phyloP scores from a whole-genome alignment of 2,329 filamentous ascomycete species.

The Curvularia sp. region DNA sequence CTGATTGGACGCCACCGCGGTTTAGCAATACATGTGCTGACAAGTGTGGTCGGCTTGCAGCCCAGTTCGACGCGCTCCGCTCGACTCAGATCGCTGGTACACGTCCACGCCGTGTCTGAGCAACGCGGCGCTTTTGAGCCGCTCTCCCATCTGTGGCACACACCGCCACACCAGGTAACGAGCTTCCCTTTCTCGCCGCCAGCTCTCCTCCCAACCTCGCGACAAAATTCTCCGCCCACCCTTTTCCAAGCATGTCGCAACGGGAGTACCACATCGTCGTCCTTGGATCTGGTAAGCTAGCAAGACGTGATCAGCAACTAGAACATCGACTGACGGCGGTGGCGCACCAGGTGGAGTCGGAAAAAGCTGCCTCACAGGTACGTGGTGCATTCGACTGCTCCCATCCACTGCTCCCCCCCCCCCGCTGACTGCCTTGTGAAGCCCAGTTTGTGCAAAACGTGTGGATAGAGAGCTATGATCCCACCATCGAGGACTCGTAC shows the following conservation, averaged over 20 bases:
- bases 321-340: conserved; percentile 33
- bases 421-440: conserved; percentile 29
- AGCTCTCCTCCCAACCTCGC: conserved; percentile 15
- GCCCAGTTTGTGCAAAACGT: conserved; percentile 94
- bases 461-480: conserved; percentile 81
- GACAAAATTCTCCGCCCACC: conserved; percentile 15
- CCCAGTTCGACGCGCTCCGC: conserved; percentile 33
- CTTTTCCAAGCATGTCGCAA: conserved; percentile 46
- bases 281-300: conserved; percentile 50
- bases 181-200: conserved; percentile 21
- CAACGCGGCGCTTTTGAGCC: conserved; percentile 32
- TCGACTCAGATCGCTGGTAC: conserved; percentile 27
- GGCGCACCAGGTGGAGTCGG: conserved; percentile 76
- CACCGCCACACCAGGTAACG: conserved; percentile 33
- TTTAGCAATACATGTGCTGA: conserved; percentile 35
- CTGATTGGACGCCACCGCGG: conserved; percentile 32
- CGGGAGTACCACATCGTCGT: conserved; percentile 55
- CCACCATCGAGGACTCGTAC: conserved; percentile 68
- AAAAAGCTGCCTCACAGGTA: conserved; percentile 91
- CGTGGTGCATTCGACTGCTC: conserved; percentile 30
- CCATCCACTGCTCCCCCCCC: neutral
- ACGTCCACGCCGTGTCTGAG: conserved; percentile 29
- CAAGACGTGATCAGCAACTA: conserved; percentile 22
- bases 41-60: conserved; percentile 39
- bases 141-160: conserved; percentile 43